Evolutionary conservation across 2,329 filamentous ascomycete genomes (phyloP), one percentile per base, ranked within the genome.

Genomic region (Xylariaceae sp.): DNA sequence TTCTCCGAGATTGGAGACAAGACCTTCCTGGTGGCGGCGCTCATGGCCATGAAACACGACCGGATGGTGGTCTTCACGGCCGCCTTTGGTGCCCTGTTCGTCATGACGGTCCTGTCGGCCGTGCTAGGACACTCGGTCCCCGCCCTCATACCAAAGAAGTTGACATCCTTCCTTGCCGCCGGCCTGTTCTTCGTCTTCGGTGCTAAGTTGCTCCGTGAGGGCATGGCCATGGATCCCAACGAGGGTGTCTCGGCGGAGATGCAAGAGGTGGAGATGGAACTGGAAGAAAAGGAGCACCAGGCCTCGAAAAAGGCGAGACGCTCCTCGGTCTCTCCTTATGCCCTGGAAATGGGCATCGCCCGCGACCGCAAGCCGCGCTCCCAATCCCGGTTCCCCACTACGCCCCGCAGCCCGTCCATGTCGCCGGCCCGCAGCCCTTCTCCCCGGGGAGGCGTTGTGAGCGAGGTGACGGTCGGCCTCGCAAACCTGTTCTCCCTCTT

Each of bases 31-130:
- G 88, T 98, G 15, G 92, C 92, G 5, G 90, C 89, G 6, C 77
- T 98, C 13, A 98, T 98, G 92, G 92, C 92, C 9, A 98, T 98
- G 92, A 92, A 95, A 61, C 90, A 98, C 56, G 85, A 92, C 46
- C 83, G 92, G 36, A 70, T 95, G 48, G 76, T 97, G 9, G 92
- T 98, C 46, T 98, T 98, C 66, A 85, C 87, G 2, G 88, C 92
- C 6, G 92, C 92, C n/a, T 90, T 95, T 54, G 81, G 83, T 37
- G 94, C 92, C 8, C 73, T 98, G 31, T 78, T 95, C 43, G 77
- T 85, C 59, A 98, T 98, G 92, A 98, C 92, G 0, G 76, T 97
- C 8, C 76, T 98, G 12, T 97, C 92, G 1, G 92, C 92, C 7
- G 73, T 97, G 5, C 74, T 97, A 3, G 92, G 92, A 14, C 92